A percentile compares a stretch with the other conserved stretches of the same genome.
These are phyloP conservation scores for Mariannaea sp. DNA, from an alignment of 2,329 filamentous ascomycete genomes.

Conservation along the genomic window DNA sequence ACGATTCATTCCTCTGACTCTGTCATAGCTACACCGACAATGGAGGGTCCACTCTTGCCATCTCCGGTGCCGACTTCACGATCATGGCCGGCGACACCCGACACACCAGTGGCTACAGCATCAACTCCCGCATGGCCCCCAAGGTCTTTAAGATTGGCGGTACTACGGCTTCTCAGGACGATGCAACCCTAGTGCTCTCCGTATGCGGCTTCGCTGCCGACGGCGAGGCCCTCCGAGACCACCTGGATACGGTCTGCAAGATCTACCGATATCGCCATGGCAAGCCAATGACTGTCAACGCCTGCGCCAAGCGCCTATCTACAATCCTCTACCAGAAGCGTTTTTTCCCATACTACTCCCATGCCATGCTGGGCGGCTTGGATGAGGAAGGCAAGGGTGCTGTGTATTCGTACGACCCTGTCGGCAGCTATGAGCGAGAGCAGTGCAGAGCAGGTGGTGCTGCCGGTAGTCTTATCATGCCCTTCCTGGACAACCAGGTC, in stretches of 20 bases:
- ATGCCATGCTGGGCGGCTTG: slow-evolving; percentile 89
- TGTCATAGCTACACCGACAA: slow-evolving; percentile 87
- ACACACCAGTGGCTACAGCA: slow-evolving; percentile 95
- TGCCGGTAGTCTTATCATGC: slow-evolving; percentile 94
- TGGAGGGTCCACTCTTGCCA: slow-evolving; percentile 93
- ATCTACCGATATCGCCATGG: slow-evolving; percentile 99
- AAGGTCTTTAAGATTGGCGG: slow-evolving; percentile 98
- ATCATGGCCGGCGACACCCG: slow-evolving; percentile 98
- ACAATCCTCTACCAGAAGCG: slow-evolving; percentile 97
- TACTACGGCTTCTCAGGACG: slow-evolving; percentile 81
- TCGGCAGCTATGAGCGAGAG: slow-evolving; percentile 96
- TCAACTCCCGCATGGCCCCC: slow-evolving; percentile 93
- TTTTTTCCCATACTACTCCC: slow-evolving; percentile 98
- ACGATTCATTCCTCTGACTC: slow-evolving; percentile 15
- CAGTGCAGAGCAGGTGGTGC: slow-evolving; percentile 94
- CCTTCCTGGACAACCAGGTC: slow-evolving; percentile 98
- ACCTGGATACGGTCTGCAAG: slow-evolving; percentile 92
- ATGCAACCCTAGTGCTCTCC: slow-evolving; percentile 85
- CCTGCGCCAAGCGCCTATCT: slow-evolving; percentile 91
- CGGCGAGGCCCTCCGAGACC: slow-evolving; percentile 90
- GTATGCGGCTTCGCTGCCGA: slow-evolving; percentile 97
- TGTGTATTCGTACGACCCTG: slow-evolving; percentile 96
- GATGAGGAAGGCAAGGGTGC: slow-evolving; percentile 95
- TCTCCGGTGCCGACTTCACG: slow-evolving; percentile 90
- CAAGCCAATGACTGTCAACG: slow-evolving; percentile 92